phyloP scores from a whole-genome alignment of 208 protist species.

The Acanthamoeba divionensis region DNA sequence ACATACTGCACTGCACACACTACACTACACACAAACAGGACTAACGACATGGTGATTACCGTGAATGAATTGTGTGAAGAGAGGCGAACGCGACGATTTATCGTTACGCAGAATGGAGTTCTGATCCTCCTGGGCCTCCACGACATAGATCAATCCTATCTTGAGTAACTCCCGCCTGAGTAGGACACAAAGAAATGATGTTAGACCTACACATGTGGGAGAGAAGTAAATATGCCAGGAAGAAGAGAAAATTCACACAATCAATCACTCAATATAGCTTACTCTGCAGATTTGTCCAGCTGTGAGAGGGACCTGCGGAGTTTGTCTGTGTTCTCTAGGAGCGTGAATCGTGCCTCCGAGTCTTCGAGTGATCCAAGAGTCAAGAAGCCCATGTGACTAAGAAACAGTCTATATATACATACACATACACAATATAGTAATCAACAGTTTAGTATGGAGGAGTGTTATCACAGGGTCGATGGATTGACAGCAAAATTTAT shows the following conservation, averaged over 20 bases:
- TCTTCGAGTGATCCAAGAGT: not conserved
- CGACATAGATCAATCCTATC: slow-evolving; percentile 81
- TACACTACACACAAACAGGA: no score
- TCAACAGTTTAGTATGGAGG: not conserved
- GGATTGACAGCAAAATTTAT: not conserved
- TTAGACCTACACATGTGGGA: not conserved
- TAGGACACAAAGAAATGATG: not conserved
- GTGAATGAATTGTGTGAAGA: slow-evolving; percentile 73
- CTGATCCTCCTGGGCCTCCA: slow-evolving; percentile 76
- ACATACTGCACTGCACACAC: no score
- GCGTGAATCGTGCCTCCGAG: not conserved
- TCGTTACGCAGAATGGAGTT: slow-evolving; percentile 73
- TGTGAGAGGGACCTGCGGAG: not conserved
- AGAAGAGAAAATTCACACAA: not conserved
- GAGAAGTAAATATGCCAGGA: not conserved
- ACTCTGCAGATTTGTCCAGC: slow-evolving; percentile 8
- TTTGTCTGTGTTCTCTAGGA: slow-evolving; percentile 2
- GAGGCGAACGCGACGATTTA: not conserved
- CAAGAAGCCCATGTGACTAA: not conserved
- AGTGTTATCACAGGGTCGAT: not conserved
- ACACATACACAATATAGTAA: no score
- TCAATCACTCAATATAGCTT: not conserved
- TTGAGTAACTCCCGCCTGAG: slow-evolving; percentile 75
- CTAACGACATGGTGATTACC: no score
- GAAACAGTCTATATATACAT: not conserved